Evolutionary conservation across 148 eudicot genomes (phyloP).

Genomic region (Rheum nobile): DNA sequence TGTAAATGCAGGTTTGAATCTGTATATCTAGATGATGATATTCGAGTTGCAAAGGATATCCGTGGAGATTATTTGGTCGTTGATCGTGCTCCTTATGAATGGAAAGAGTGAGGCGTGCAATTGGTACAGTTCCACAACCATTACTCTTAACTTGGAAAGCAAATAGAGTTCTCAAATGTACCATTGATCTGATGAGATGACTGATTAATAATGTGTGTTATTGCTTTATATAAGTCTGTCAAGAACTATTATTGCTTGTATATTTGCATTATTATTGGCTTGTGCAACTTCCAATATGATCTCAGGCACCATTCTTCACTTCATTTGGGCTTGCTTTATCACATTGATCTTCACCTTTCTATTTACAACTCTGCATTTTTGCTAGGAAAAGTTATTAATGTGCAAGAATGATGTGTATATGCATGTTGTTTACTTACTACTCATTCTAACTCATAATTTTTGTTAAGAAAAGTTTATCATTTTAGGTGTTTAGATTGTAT

Average conservation of each 20-base stretch:
- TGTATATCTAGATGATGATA: constrained; percentile 73
- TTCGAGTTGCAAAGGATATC: constrained; percentile 93
- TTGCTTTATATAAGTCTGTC: no score
- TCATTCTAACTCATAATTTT: no score
- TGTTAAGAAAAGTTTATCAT: no score
- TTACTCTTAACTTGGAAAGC: no score
- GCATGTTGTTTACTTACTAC: neutral
- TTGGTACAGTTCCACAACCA: no score
- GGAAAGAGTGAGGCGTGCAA: constrained; percentile 50
- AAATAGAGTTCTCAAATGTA: no score
- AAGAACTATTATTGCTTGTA: no score
- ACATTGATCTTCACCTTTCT: neutral
- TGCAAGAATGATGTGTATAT: neutral
- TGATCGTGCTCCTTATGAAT: constrained; percentile 87
- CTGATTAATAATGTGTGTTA: no score
- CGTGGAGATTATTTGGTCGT: constrained; percentile 86
- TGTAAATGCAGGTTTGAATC: constrained; percentile 64
- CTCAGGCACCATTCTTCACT: neutral
- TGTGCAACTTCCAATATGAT: neutral
- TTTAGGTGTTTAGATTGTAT: no score
- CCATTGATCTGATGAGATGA: no score
- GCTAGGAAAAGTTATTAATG: neutral
- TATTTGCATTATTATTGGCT: neutral
- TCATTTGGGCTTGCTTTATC: neutral
- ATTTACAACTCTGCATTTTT: no score